Conservation (phyloP, 768 basidiomycete genomes). For the Trametes elegans region DNA sequence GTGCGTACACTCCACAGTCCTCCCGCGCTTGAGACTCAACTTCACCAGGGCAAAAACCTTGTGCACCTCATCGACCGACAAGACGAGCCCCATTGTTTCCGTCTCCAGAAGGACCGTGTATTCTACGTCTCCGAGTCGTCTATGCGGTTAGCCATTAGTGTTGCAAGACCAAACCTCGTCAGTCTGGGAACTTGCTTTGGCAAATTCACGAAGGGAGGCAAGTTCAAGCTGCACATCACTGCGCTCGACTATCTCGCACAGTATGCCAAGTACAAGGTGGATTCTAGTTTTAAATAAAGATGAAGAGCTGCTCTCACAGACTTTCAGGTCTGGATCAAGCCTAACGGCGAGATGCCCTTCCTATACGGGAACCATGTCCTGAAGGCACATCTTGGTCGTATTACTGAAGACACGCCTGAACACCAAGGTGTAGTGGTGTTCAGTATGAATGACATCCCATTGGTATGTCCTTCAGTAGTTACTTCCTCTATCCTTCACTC, state of each 20-base stretch:
- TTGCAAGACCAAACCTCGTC: constrained; percentile 90
- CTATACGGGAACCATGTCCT: constrained; percentile 98
- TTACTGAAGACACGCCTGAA: constrained; percentile 98
- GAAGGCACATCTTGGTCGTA: constrained; percentile 97
- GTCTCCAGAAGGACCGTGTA: constrained; percentile 90
- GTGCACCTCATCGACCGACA: constrained; percentile 92
- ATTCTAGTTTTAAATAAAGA: not conserved
- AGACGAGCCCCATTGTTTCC: constrained; percentile 95
- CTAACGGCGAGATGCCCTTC: constrained; percentile 99
- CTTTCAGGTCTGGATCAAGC: constrained; percentile 93
- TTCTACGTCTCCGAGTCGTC: constrained; percentile 96
- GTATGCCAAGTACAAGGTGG: constrained; percentile 96
- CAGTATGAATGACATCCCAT: constrained; percentile 92
- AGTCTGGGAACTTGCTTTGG: constrained; percentile 96
- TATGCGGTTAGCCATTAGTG: constrained; percentile 89
- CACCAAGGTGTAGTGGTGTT: constrained; percentile 98
- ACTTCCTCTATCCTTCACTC: not conserved
- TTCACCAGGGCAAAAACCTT: constrained; percentile 84
- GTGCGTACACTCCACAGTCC: constrained; percentile 42
- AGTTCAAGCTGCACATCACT: constrained; percentile 97
- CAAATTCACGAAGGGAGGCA: constrained; percentile 95
- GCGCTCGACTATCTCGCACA: constrained; percentile 90
- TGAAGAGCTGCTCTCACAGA: not conserved
- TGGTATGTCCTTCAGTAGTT: constrained; percentile 53
- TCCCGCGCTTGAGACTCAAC: not conserved